Base-by-base conservation (phyloP, 2,329 filamentous ascomycete species). In the Elsinoe necatrix region DNA sequence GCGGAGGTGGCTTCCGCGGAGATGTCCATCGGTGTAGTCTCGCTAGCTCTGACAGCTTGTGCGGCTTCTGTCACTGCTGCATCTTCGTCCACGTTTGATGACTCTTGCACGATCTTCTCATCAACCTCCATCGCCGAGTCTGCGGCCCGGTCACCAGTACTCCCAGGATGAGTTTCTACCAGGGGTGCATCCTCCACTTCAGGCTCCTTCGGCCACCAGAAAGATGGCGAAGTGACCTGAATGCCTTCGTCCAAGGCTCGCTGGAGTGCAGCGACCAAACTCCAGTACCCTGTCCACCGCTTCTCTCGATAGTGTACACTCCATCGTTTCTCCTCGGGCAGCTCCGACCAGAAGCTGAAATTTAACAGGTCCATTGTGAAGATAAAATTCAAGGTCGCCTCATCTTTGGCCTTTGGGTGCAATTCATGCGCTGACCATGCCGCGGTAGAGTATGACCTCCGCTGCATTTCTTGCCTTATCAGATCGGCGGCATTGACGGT, bases 301-400 rank as follows among this genome's bases (percentile, higher is more conserved):
- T 82, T 85, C 25, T 83, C 90, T 45, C 80, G 80, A 71, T 96
- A 97, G 57, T 88, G 84, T 41, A 98, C 80, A 8, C 86, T 80
- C 69, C 92, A 98, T 9, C 89, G 79, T 64, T 92, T 83, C 4
- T 83, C 78, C 9, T 87, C 84, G 2, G 70, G 66, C 58, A 77
- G 72, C 54, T 88, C 85, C 12, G 89, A 95, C 93, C 93, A 98
- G 70, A 98, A 98, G 20, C 86, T 69, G 68, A 97, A 98, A 69
- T 98, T 98, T 52, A 98, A 75, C 25, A 98, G 71, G 69, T 98
- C 93, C 89, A 98, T 95, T 18, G 88, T 89, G 69, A 98, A 97
- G 65, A 98, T 92, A 68, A 98, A 97, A 61, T 88, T 85, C 20
- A 60, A 41, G 0, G 89, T 91, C 52, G 72, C 79, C 66, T 89